Evolutionary conservation across 2,329 filamentous ascomycete species (phyloP), one percentile per base, ranked within the genome.

Genomic region (Paraconiothyrium brasiliense): DNA sequence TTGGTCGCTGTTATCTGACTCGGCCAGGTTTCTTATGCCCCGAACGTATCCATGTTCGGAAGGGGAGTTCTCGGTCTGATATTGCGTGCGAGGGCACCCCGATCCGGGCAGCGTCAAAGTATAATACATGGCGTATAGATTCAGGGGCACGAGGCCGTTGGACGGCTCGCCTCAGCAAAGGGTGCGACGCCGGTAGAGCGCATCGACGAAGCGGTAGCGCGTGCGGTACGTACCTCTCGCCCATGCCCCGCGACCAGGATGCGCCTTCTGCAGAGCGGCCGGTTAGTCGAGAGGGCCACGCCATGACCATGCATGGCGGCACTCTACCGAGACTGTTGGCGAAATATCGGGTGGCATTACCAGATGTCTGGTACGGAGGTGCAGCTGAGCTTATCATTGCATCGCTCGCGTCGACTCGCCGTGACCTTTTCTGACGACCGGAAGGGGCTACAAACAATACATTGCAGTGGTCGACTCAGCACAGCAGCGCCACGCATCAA

Each of bases 301-400:
- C 63, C 65, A 68, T 71, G 67, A 61, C 60, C 64, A 71, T 71
- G 67, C 66, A 66, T 69, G 54, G 65, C 67, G 67, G 70, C 69
- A 70, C 64, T 66, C 65, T 73, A 68, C 76, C 72, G 70, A 71
- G 67, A 67, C 57, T 66, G 66, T 74, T 67, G 69, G 68, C 71
- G 61, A 68, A 68, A 73, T 71, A 57, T 69, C 57, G 55, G 66
- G 64, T 62, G 59, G 59, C 61, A 48, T 57, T 71, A 71, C 75
- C 76, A 63, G 47, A 56, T 32, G 54, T 49, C 59, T 70, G 76
- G 76, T 64, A 72, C 63, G 51, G 55, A 54, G 46, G 63, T 62
- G 54, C 64, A 74, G 62, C 61, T 66, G 60, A 66, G 70, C 73
- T 77, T 78, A 77, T 77, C 76, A 70, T 67, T 64, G 62, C 44